phyloP scores from a whole-genome alignment of 2,329 filamentous ascomycete genomes.

The Cordyceps tenuipes region DNA sequence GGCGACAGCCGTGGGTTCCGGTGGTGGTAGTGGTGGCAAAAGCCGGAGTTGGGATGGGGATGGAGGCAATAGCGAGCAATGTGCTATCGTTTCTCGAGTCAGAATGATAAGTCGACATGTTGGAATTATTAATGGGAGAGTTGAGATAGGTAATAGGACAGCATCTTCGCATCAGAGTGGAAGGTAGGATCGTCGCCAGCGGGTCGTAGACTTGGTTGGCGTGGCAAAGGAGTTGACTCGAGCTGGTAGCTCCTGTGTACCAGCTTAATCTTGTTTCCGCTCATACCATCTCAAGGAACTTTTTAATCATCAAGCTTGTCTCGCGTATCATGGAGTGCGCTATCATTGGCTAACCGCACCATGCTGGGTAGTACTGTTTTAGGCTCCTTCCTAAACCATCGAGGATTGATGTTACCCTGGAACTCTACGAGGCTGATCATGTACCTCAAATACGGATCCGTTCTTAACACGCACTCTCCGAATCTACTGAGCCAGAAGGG shows the following conservation, averaged over 20 bases:
- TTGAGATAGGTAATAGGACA: neutral
- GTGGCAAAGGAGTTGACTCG: neutral
- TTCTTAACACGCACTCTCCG: neutral
- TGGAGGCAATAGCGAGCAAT: neutral
- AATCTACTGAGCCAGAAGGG: neutral
- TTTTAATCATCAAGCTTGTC: neutral
- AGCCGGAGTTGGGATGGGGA: neutral
- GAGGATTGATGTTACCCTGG: neutral
- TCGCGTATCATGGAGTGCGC: neutral
- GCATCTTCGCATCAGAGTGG: neutral
- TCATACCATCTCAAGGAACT: neutral
- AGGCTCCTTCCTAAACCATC: neutral
- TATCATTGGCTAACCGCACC: neutral
- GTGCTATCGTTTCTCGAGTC: neutral
- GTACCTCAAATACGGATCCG: neutral
- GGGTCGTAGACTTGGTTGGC: neutral
- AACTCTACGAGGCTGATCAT: neutral
- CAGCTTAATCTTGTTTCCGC: neutral
- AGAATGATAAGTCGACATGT: neutral
- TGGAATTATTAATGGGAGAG: neutral
- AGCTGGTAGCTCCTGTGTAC: neutral
- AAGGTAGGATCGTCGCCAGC: slow-evolving; percentile 2
- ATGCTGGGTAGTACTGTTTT: neutral
- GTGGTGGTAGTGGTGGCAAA: neutral
- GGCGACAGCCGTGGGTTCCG: neutral